Evolutionary conservation across 768 basidiomycete species (phyloP).

Genomic region (Serendipita vermifera): DNA sequence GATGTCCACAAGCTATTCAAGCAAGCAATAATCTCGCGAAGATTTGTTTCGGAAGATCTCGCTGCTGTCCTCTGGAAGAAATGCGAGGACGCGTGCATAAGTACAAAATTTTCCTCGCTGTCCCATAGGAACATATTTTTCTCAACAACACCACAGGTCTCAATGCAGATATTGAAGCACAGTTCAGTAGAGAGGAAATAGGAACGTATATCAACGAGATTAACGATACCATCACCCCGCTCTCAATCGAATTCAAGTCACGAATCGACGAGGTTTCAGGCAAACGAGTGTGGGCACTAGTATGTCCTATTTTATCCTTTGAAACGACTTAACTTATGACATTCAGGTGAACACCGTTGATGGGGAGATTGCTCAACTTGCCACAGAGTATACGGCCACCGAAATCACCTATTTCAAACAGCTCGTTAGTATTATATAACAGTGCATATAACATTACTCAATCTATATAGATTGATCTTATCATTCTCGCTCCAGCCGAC

Average conservation of each 20-base stretch:
- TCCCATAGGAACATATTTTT: neutral
- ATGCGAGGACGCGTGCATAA: slow-evolving; percentile 52
- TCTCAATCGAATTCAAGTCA: slow-evolving; percentile 61
- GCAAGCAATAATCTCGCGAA: slow-evolving; percentile 44
- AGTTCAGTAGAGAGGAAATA: slow-evolving; percentile 38
- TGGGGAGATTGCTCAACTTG: slow-evolving; percentile 72
- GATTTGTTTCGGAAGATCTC: slow-evolving; percentile 49
- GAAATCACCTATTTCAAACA: slow-evolving; percentile 82
- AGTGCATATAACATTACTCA: too few species aligned
- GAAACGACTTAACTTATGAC: too few species aligned
- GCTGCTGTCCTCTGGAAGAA: slow-evolving; percentile 55
- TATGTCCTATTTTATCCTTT: slow-evolving; percentile 25
- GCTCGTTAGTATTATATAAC: slow-evolving; percentile 38
- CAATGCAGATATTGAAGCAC: slow-evolving; percentile 37
- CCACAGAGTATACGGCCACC: slow-evolving; percentile 62
- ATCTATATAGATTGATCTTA: slow-evolving; percentile 60
- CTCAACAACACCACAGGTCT: slow-evolving; percentile 29
- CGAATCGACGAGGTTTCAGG: slow-evolving; percentile 53
- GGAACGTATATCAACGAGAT: slow-evolving; percentile 44
- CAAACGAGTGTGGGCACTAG: slow-evolving; percentile 52
- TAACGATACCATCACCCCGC: slow-evolving; percentile 48
- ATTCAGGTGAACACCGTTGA: slow-evolving; percentile 63
- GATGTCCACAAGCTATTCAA: slow-evolving; percentile 4
- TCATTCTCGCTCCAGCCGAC: slow-evolving; percentile 66
- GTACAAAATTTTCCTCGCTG: slow-evolving; percentile 26